phyloP scores from a whole-genome alignment of 2,329 filamentous ascomycete genomes.

The Nigrospora sphaerica region DNA sequence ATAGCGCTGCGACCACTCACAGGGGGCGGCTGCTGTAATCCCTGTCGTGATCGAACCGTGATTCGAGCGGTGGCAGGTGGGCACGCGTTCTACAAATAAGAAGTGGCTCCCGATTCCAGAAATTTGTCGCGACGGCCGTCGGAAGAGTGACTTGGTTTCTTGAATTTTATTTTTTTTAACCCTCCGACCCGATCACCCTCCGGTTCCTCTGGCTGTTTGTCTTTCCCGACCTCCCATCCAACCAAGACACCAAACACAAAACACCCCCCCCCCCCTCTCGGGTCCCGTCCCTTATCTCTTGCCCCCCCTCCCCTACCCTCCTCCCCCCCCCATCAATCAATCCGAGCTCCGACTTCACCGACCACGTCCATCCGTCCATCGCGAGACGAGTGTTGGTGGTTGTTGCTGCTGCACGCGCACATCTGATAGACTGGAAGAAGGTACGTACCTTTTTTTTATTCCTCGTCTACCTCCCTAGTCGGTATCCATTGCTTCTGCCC shows the following conservation, averaged over 20 bases:
- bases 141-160: constrained; percentile 21
- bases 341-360: not conserved
- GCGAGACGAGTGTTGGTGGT: no score
- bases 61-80: not conserved
- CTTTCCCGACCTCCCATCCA: constrained; percentile 18
- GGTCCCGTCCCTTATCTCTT: constrained; percentile 3
- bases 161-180: constrained; percentile 22
- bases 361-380: no score
- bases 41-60: constrained; percentile 3
- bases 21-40: constrained; percentile 3
- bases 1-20: constrained; percentile 3
- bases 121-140: constrained; percentile 26
- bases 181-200: constrained; percentile 10
- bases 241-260: constrained; percentile 11
- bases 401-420: no score
- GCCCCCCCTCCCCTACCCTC: constrained; percentile 17
- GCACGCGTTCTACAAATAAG: constrained; percentile 34
- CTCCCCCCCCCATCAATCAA: constrained; percentile 4
- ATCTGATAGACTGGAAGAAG: no score
- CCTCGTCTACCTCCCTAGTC: no score
- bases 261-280: constrained; percentile 6
- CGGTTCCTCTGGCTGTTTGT: constrained; percentile 24
- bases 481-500: no score
- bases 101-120: constrained; percentile 30
- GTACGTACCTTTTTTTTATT: no score